These are phyloP conservation scores for Thelephora aurantiotincta DNA, from an alignment of 768 basidiomycete genomes.

Conservation along the genomic window DNA sequence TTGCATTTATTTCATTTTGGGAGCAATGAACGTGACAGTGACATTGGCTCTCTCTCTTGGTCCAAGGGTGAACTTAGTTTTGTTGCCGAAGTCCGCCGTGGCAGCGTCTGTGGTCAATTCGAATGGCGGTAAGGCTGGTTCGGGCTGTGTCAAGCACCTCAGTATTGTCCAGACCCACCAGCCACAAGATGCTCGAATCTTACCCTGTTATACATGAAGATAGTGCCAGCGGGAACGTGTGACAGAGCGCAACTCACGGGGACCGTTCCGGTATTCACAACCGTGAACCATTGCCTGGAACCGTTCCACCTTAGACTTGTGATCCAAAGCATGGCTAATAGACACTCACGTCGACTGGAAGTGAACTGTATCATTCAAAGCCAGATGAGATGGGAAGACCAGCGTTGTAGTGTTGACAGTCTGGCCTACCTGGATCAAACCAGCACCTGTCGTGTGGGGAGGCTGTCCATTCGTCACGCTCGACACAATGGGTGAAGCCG, in stretches of 20 bases:
- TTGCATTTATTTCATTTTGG: constrained; percentile 24
- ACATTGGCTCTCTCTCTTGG: constrained; percentile 29
- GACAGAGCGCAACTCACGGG: constrained; percentile 30
- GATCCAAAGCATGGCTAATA: constrained; percentile 19
- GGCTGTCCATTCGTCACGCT: constrained; percentile 34
- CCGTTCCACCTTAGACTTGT: constrained; percentile 2
- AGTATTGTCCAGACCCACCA: too few relatives aligned
- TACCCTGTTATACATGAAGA: constrained; percentile 29
- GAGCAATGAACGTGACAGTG: constrained; percentile 30
- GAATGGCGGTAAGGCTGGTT: constrained; percentile 20
- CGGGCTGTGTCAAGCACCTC: too few relatives aligned
- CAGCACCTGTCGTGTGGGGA: constrained; percentile 41
- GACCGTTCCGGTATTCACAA: constrained; percentile 33
- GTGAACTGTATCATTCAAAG: constrained; percentile 51
- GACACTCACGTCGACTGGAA: constrained; percentile 27
- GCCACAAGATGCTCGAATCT: constrained; percentile 2
- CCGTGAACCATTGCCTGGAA: constrained; percentile 31
- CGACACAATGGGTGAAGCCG: constrained; percentile 27
- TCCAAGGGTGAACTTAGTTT: constrained; percentile 26
- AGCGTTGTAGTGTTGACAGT: constrained; percentile 39
- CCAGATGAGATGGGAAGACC: constrained; percentile 40
- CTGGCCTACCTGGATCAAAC: constrained; percentile 41
- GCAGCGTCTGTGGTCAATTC: constrained; percentile 32
- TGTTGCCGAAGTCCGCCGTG: constrained; percentile 30
- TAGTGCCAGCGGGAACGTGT: constrained; percentile 46